Base-by-base conservation (phyloP, 257 asterid genomes). In the Solanum neorickii region DNA sequence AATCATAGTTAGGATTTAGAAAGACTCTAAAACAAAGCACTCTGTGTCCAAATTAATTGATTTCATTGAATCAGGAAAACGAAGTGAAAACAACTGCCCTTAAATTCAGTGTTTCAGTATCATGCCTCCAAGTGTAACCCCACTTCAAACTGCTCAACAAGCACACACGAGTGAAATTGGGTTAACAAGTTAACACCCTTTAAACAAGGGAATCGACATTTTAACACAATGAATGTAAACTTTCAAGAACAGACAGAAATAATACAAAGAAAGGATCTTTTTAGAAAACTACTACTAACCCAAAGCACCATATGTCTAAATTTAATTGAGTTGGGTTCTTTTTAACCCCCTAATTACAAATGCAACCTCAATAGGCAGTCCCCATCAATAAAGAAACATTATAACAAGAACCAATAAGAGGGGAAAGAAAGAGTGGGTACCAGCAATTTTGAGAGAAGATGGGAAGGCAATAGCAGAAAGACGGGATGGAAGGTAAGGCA, bases 401-500 rank as follows among this genome's bases (percentile, higher is more conserved):
- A 25, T 14, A n/a, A n/a, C 41, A 27, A 78, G 15, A 65, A 35
- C 41, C 46, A n/a, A 86, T 23, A 42, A 27, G 13, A 29, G 41
- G 56, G 59, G 39, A 59, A 15, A 12, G 85, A 66, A 18, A 11
- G 83, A 77, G 80, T 75, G 29, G 39, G n/a, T 87, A 95, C 99
- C 98, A 88, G 92, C 89, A 90, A 91, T 86, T 91, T 92, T 91
- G 89, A 93, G 42, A 35, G 93, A 89, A 86, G 94, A 49, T 70
- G 93, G 88, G 65, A 91, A 87, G 27, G 91, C 86, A 13, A 86
- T 12, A 42, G 87, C 33, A 25, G 93, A 86, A 62, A 88, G 88
- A 14, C 93, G 90, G 47, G 96, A 86, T 20, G 95, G 94, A 6
- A 94, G 93, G 86, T 47, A 93, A 42, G 98, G 94, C 88, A 93